Conservation (phyloP, 164 flowering plant genomes). For the Malania oleifera region DNA sequence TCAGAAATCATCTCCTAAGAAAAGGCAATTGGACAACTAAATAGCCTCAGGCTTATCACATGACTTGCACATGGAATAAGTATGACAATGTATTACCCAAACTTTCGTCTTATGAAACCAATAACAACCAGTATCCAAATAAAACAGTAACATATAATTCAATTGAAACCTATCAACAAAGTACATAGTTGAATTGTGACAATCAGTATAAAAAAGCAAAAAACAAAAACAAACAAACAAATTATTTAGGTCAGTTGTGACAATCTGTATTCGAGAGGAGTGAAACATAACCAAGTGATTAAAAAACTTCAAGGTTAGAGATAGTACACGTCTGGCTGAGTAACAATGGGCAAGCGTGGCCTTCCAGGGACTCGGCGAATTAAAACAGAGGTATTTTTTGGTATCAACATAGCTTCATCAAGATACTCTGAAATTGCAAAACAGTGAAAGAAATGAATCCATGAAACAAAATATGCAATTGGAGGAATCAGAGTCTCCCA, state of each 20-base stretch:
- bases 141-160: not conserved
- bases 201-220: not conserved
- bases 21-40: not conserved
- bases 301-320: slow-evolving; percentile 32
- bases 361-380: slow-evolving; percentile 95
- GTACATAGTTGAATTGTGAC: not conserved
- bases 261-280: too few relatives aligned
- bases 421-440: slow-evolving; percentile 88
- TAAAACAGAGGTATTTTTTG: slow-evolving; percentile 91
- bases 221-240: not conserved
- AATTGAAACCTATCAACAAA: too few relatives aligned
- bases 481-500: not conserved
- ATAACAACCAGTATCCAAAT: not conserved
- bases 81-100: too few relatives aligned
- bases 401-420: slow-evolving; percentile 86
- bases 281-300: not conserved
- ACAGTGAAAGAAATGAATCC: slow-evolving; percentile 24
- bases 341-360: slow-evolving; percentile 84
- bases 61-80: too few relatives aligned
- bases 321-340: slow-evolving; percentile 69
- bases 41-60: too few relatives aligned
- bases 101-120: too few relatives aligned
- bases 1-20: not conserved
- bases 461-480: not conserved
- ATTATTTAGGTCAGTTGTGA: too few relatives aligned